These are phyloP conservation scores for Globisporangium rhizosaccharum DNA, from an alignment of 352 stramenopile species.

Conservation along the genomic window DNA sequence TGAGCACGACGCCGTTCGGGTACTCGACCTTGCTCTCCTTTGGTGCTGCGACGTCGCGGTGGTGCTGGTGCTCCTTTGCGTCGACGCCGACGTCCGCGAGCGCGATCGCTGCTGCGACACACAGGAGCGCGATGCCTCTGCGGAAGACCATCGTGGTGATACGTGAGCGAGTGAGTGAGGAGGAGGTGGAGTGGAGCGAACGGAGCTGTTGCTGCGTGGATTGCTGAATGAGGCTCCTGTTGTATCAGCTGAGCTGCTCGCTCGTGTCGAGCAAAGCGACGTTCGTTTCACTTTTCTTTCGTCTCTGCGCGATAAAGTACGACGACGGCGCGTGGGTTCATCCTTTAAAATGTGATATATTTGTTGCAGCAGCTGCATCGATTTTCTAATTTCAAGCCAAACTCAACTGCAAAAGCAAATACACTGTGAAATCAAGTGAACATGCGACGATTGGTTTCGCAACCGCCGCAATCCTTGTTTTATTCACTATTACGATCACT, in stretches of 20 bases:
- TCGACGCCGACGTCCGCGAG: constrained; percentile 23
- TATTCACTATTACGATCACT: too few species aligned
- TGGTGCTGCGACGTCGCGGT: constrained; percentile 6
- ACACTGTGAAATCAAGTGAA: not conserved
- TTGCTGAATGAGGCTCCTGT: not conserved
- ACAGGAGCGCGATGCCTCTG: constrained; percentile 30
- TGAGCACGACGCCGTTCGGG: constrained; percentile 27
- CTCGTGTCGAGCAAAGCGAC: not conserved
- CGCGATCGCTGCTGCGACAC: constrained; percentile 22
- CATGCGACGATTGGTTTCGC: not conserved
- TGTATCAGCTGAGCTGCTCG: not conserved
- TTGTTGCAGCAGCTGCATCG: not conserved
- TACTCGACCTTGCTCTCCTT: constrained; percentile 28
- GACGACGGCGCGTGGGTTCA: not conserved
- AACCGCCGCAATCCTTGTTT: not conserved
- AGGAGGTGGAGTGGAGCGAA: not conserved
- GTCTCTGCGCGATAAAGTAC: too few species aligned
- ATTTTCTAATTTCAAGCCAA: too few species aligned
- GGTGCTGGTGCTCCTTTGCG: constrained; percentile 16
- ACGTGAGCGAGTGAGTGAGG: not conserved
- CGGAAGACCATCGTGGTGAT: constrained; percentile 27
- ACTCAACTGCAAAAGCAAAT: not conserved
- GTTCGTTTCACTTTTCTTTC: not conserved
- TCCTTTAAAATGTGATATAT: not conserved
- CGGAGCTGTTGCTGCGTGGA: not conserved